Evolutionary conservation across 2,329 filamentous ascomycete species (phyloP).

Genomic region (Aspergillus neoniger): DNA sequence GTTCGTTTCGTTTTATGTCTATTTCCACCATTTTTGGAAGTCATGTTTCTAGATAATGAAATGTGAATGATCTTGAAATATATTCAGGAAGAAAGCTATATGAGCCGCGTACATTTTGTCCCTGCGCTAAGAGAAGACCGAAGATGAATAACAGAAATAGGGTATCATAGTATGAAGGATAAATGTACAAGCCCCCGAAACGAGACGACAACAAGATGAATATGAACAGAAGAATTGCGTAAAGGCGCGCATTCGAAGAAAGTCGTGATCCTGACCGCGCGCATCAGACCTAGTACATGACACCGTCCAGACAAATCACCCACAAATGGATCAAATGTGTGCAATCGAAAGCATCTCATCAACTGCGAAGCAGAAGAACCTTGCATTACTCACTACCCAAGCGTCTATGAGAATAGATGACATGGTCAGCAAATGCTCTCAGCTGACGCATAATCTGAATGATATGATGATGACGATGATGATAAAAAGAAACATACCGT

Average conservation of each 20-base stretch:
- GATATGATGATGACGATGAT: too few relatives aligned
- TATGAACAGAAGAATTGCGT: background rate
- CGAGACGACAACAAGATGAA: background rate
- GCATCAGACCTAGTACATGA: too few relatives aligned
- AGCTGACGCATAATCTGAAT: too few relatives aligned
- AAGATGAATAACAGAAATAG: background rate
- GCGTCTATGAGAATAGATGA: background rate
- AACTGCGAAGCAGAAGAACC: too few relatives aligned
- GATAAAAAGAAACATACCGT: slow-evolving; percentile 40
- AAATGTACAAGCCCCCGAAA: background rate
- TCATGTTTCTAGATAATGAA: slow-evolving; percentile 35
- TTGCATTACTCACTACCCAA: background rate
- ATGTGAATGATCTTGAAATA: slow-evolving; percentile 22
- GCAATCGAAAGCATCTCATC: background rate
- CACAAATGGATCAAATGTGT: background rate
- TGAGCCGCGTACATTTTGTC: too few relatives aligned
- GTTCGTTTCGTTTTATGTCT: slow-evolving; percentile 21
- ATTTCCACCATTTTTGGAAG: slow-evolving; percentile 21
- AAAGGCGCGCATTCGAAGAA: background rate
- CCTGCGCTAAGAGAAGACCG: background rate
- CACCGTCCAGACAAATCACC: background rate
- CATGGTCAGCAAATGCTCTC: background rate
- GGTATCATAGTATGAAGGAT: background rate
- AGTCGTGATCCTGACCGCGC: background rate
- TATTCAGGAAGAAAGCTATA: background rate